A percentile compares a stretch with the other conserved stretches of the same genome.
phyloP scores from a whole-genome alignment of 2,329 filamentous ascomycete genomes.

The Endoconidiophora polonica region DNA sequence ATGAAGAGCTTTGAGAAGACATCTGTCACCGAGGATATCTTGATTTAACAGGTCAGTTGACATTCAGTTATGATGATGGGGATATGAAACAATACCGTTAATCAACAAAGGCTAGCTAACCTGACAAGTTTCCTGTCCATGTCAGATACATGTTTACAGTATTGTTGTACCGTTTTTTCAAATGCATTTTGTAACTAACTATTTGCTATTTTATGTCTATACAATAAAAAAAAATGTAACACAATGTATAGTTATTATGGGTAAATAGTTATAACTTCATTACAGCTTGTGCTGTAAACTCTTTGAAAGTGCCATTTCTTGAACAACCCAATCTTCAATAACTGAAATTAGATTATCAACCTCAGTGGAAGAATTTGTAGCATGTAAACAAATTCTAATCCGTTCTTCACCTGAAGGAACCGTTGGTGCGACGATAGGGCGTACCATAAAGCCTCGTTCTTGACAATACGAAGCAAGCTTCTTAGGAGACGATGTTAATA shows the following conservation, averaged over 20 bases:
- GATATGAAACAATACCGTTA: too few relatives aligned
- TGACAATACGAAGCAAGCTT: conserved; percentile 45
- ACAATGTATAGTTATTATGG: too few relatives aligned
- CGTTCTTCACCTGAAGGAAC: conserved; percentile 47
- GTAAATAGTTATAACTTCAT: too few relatives aligned
- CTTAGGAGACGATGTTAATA: conserved; percentile 41
- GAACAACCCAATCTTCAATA: conserved; percentile 30
- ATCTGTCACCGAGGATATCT: neutral
- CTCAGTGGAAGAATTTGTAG: conserved; percentile 42
- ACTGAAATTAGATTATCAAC: conserved; percentile 34
- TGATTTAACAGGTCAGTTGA: neutral
- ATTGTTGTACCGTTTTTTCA: too few relatives aligned
- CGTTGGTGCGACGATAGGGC: conserved; percentile 52
- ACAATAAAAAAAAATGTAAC: too few relatives aligned
- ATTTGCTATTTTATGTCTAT: too few relatives aligned
- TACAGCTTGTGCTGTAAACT: too few relatives aligned
- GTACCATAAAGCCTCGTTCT: conserved; percentile 38
- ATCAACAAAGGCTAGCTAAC: too few relatives aligned
- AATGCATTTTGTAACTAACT: too few relatives aligned
- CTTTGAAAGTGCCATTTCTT: neutral
- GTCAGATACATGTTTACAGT: too few relatives aligned
- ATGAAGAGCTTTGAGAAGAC: conserved; percentile 43
- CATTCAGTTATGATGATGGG: too few relatives aligned
- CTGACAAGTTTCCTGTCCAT: too few relatives aligned
- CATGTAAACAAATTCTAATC: conserved; percentile 51